Base-by-base conservation (phyloP, 2,329 filamentous ascomycete genomes). In the Aspergillus sp. region DNA sequence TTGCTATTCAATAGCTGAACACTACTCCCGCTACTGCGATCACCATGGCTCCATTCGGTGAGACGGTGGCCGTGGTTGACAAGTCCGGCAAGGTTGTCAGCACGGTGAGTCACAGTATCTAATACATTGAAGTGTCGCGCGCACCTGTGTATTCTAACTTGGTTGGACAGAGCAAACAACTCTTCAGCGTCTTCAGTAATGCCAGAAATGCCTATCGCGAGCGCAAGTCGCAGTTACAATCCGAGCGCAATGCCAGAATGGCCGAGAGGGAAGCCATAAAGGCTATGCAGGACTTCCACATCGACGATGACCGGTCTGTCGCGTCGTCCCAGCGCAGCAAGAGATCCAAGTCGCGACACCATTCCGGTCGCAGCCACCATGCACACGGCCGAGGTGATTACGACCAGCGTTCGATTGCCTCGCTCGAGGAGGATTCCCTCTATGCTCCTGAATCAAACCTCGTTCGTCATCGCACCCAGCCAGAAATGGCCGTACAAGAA, bases 141-240 rank as follows among this genome's bases (percentile, higher is more conserved):
- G 19, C 19, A 19, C 19, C 19, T 19, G 19, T 19, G 19, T 19
- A 19, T 19, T 10, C 27, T 7, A 32, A 4, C 30, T 43, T 7
- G 26, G 19, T 47, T 33, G 12, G 41, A 33, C 61, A 94, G 88
- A 88, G 88, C 62, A 95, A 94, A 71, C 87, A 95, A 58, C 75
- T 97, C 27, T 80, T 94, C 61, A 84, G 82, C 63, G 85, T 96
- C 62, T 94, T 94, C 76, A 94, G 88, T 66, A 89, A 96, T 64
- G 91, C 90, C 53, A 88, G 88, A 64, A 81, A 83, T 45, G 86
- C 87, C 48, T 97, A 97, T 69, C 79, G 83, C 48, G 88, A 94
- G 61, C 87, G 87, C 62, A 95, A 94, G 67, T 85, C 87, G 5
- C 82, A 89, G 56, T 78, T 95, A 57, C 82, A 82, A 64, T 81